phyloP scores from a whole-genome alignment of 1,284 basidiomycete genomes.

The Heterobasidion annosum region DNA sequence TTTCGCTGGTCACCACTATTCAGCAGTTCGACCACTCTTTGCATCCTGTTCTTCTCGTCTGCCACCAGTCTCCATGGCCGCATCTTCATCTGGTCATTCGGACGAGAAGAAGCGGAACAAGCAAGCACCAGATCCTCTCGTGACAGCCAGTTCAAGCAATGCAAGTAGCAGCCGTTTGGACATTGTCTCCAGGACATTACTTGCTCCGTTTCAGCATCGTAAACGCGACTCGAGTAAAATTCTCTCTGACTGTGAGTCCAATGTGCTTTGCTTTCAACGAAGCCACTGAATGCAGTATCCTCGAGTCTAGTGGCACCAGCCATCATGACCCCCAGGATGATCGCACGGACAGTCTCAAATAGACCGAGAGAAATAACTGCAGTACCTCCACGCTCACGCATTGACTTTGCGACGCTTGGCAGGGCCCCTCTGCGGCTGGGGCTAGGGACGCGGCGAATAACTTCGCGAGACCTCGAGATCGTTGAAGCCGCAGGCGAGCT shows the following conservation, averaged over 20 bases:
- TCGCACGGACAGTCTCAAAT: constrained; percentile 55
- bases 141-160: constrained; percentile 2
- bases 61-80: constrained; percentile 4
- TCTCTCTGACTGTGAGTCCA: constrained; percentile 59
- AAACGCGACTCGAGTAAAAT: constrained; percentile 63
- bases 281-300: neutral
- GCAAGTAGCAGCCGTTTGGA: constrained; percentile 25
- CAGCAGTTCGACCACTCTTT: too few species aligned
- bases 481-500: constrained; percentile 76
- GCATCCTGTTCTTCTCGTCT: neutral
- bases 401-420: constrained; percentile 68
- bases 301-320: constrained; percentile 67
- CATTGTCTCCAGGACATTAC: constrained; percentile 53
- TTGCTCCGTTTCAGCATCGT: constrained; percentile 58
- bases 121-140: constrained; percentile 26
- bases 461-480: constrained; percentile 77
- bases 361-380: constrained; percentile 32
- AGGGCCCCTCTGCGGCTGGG: constrained; percentile 65
- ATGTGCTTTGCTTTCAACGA: constrained; percentile 1
- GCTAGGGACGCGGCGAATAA: constrained; percentile 55
- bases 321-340: constrained; percentile 83
- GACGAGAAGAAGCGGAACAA: constrained; percentile 20
- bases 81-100: constrained; percentile 9
- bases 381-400: constrained; percentile 26
- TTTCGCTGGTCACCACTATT: neutral